These are phyloP conservation scores for Ceratocystis huliohia DNA, from an alignment of 2,329 filamentous ascomycete species.

Conservation along the genomic window DNA sequence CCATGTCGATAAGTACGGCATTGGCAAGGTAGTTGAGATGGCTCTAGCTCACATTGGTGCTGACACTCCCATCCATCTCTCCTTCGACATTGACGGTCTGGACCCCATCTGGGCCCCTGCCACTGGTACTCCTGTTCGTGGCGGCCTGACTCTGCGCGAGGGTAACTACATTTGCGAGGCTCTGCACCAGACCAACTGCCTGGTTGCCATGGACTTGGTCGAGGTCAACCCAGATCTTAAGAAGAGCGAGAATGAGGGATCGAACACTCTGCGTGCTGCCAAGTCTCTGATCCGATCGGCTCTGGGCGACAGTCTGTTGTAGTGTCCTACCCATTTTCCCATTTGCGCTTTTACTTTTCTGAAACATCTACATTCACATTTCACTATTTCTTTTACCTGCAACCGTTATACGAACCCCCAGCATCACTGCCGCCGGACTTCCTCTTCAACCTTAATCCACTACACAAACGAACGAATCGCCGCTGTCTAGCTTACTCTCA, in stretches of 20 bases:
- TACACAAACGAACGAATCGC: slow-evolving; percentile 19
- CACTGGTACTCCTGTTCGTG: slow-evolving; percentile 87
- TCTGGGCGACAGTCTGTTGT: slow-evolving; percentile 81
- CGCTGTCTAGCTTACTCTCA: background rate
- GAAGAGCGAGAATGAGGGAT: slow-evolving; percentile 44
- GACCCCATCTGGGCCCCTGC: slow-evolving; percentile 94
- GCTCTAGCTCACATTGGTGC: slow-evolving; percentile 88
- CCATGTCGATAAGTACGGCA: slow-evolving; percentile 89
- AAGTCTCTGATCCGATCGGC: slow-evolving; percentile 86
- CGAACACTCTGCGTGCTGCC: slow-evolving; percentile 79
- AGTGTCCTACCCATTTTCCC: slow-evolving; percentile 9
- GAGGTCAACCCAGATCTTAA: slow-evolving; percentile 68
- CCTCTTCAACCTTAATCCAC: slow-evolving; percentile 1
- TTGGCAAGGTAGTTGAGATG: slow-evolving; percentile 95
- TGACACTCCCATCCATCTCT: slow-evolving; percentile 93
- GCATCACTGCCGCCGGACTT: too few relatives aligned
- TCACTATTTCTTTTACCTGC: background rate
- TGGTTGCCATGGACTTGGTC: slow-evolving; percentile 70
- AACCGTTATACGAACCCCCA: background rate
- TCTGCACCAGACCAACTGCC: slow-evolving; percentile 65
- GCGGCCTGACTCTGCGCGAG: slow-evolving; percentile 83
- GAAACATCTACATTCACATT: background rate
- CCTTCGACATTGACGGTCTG: slow-evolving; percentile 91
- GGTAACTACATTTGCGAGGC: slow-evolving; percentile 93
- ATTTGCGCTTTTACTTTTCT: slow-evolving; percentile 4